Evolutionary conservation across 1,284 basidiomycete species (phyloP), one percentile per base, ranked within the genome.

Genomic region (Earliella scabrosa): DNA sequence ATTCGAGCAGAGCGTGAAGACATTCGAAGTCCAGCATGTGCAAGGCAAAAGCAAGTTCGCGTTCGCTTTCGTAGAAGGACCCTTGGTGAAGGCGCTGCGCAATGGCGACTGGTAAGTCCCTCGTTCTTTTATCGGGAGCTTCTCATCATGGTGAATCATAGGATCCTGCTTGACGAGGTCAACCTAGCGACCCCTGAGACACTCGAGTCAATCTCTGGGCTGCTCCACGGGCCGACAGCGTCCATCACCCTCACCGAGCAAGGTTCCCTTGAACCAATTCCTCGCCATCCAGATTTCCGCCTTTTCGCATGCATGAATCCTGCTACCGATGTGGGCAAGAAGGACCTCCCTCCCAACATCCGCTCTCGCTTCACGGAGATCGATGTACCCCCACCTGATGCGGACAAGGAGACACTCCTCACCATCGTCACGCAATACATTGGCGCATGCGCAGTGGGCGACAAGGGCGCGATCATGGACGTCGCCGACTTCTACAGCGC

Each of bases 231-330:
- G n/a, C 84, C 93, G 0, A 87, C 83, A 8, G 87, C 93, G 1
- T 98, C 96, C 1, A 88, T 99, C 55, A 93, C 95, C 0, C 78
- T 99, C 52, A 97, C 95, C 0, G 97, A 99, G 70, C 88, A 95
- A 69, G 97, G 97, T 1, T 92, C 95, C 27, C 75, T 98, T 53
- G 93, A 96, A 67, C 92, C 93, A 1, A 82, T 99, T 24, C 87
- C 88, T 31, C 89, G 97, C 1, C 97, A 99, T 71, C 88, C 94
- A 18, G 90, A 97, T 66, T 99, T 99, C 76, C 90, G 97, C 24
- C 78, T 99, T 8, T 99, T 99, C 68, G 96, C 95, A 2, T 99
- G 97, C 71, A 99, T 99, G 97, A 99, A 99, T 69, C 97, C 97
- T 2, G 97, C 97, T 0, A 99, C 97, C 2, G 97, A 99, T 63